These are phyloP conservation scores for Mucor saturninus DNA, from an alignment of 371 early-diverging fungal genomes.

Conservation along the genomic window DNA sequence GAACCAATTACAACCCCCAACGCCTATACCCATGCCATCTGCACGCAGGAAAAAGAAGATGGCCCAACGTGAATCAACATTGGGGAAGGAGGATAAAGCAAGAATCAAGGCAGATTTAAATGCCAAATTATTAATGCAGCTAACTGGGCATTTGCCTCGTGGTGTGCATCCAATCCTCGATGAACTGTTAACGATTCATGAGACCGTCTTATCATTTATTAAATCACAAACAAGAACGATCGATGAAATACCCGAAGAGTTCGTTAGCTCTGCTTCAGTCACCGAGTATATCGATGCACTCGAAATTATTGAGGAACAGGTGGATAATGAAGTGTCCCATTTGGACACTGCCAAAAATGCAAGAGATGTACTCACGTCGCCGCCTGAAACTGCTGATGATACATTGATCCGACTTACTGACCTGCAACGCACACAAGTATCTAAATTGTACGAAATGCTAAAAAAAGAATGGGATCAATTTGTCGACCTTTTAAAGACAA, in stretches of 20 bases:
- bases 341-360: conserved; percentile 42
- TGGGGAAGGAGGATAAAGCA: conserved; percentile 49
- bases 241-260: conserved; percentile 49
- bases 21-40: conserved; percentile 45
- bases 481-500: conserved; percentile 33
- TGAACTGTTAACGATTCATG: conserved; percentile 46
- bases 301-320: conserved; percentile 46
- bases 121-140: conserved; percentile 46
- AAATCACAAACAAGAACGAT: conserved; percentile 44
- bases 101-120: conserved; percentile 51
- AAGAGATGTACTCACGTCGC: conserved; percentile 28
- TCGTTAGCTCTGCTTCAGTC: conserved; percentile 33
- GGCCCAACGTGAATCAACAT: conserved; percentile 39
- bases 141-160: conserved; percentile 53
- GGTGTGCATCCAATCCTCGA: conserved; percentile 52
- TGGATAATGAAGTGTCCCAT: conserved; percentile 26
- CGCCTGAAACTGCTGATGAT: conserved; percentile 46
- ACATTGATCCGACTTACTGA: conserved; percentile 47
- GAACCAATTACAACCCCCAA: conserved; percentile 25
- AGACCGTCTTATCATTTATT: conserved; percentile 45
- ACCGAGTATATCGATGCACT: conserved; percentile 47
- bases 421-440: conserved; percentile 40
- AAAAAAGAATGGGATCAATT: conserved; percentile 48
- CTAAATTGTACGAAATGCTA: conserved; percentile 39
- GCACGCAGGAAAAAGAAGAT: conserved; percentile 37